A percentile compares a stretch with the other conserved stretches of the same genome.
Conservation (phyloP, 371 early-diverging fungal species). For the Batkoa obscura region DNA sequence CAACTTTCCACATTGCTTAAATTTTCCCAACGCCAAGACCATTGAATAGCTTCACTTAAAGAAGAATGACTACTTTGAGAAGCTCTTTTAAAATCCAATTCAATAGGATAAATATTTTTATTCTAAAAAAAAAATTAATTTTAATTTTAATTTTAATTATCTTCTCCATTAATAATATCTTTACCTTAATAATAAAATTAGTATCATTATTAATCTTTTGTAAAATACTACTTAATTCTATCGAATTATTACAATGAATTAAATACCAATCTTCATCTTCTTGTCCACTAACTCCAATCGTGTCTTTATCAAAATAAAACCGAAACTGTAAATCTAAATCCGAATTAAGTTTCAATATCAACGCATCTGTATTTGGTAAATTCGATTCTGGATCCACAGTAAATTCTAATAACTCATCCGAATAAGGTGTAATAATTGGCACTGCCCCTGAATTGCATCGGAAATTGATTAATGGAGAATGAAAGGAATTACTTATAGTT, state of each 20-base stretch:
- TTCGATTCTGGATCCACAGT: not conserved
- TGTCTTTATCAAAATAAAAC: not conserved
- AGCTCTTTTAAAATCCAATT: not conserved
- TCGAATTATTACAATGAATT: not conserved
- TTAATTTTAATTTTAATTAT: no score
- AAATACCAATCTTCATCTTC: constrained; percentile 1
- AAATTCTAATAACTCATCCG: not conserved
- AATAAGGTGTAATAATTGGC: not conserved
- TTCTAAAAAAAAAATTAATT: not conserved
- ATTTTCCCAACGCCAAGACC: not conserved
- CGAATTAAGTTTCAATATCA: not conserved
- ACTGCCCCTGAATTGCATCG: constrained; percentile 1
- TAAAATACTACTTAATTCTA: not conserved
- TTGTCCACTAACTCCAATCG: not conserved
- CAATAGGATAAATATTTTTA: not conserved
- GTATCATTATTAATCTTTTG: not conserved
- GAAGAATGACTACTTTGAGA: not conserved
- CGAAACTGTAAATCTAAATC: not conserved
- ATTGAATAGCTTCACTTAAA: not conserved
- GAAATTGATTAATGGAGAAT: not conserved
- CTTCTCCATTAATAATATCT: not conserved
- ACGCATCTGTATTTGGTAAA: not conserved
- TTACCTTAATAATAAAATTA: not conserved
- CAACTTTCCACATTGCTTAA: not conserved
- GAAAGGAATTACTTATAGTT: not conserved